Base-by-base conservation (phyloP, 768 basidiomycete genomes). In the Sporobolomyces roseus region DNA sequence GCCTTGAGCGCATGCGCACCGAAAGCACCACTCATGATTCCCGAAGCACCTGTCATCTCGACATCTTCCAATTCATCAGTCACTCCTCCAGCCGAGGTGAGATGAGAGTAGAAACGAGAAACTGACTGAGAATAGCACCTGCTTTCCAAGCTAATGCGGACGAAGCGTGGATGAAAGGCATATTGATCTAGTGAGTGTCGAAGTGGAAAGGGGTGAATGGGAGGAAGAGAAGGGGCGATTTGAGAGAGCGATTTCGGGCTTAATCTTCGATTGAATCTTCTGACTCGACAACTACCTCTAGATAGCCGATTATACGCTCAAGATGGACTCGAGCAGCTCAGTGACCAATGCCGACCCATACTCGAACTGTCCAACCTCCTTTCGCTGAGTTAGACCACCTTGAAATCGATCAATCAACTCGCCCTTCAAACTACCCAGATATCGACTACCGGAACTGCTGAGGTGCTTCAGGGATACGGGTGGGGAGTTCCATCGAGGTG, bases 1-100 rank as follows among this genome's bases (percentile, higher is more conserved):
- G 56, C 66, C n/a, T 60, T 67, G 12, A 72, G 55, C 12, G 71
- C 66, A 21, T 72, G 71, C 8, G 71, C 71, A 0, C 71, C 71
- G 5, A 72, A 63, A 1, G 71, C 71, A 17, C 67, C 71, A 2
- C 66, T 61, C 51, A 56, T 68, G 33, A 68, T 72, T 1, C 71
- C 71, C 1, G 51, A 58, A 23, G 66, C 49, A 21, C 60, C 71
- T 72, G 63, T n/a, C 19, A 1, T 14, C 4, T 6, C 21, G 52
- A 43, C 27, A 23, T 46, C 45, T 14, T 13, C 23, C 16, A 21
- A 1, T 14, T 6, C 6, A 7, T 38, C 29, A 27, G 21, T 41
- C 38, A 17, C 10, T 9, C 38, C n/a, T 46, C 45, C 6, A 7
- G 12, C 29, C 8, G 7, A 3, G 32, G 41, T 13, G 7, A 3